Conservation (phyloP, 176 grass and related monocot genomes). For the Saccharum officinarum region DNA sequence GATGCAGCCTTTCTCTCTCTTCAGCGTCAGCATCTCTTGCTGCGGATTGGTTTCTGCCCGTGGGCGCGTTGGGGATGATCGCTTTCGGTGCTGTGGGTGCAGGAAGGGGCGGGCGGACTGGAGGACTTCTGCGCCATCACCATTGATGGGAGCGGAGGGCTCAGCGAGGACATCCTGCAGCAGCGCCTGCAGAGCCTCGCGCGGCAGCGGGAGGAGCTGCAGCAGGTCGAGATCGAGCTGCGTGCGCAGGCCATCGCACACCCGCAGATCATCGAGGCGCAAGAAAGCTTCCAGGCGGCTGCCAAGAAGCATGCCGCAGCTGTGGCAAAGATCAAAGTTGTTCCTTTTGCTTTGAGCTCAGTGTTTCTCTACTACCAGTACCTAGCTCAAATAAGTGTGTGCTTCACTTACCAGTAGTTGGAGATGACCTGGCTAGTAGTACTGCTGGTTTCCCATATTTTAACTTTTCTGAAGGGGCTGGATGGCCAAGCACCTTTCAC, state of each 20-base stretch:
- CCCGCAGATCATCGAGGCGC: constrained; percentile 61
- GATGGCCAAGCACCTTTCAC: background rate
- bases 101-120: constrained; percentile 48
- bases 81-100: background rate
- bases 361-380: background rate
- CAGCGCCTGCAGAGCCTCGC: constrained; percentile 68
- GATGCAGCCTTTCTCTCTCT: background rate
- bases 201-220: constrained; percentile 70
- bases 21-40: background rate
- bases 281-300: constrained; percentile 60
- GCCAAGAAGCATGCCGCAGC: constrained; percentile 64
- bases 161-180: constrained; percentile 75
- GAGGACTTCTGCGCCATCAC: constrained; percentile 72
- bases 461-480: background rate
- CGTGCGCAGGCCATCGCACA: constrained; percentile 58
- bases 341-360: background rate
- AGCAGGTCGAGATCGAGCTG: constrained; percentile 80
- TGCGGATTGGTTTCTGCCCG: background rate
- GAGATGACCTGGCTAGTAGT: background rate
- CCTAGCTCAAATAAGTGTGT: background rate
- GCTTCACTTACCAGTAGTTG: background rate
- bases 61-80: background rate
- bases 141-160: constrained; percentile 59
- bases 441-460: background rate
- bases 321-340: constrained; percentile 66